These are phyloP conservation scores for Globisporangium takayamanum DNA, from an alignment of 352 stramenopile species.

Conservation along the genomic window DNA sequence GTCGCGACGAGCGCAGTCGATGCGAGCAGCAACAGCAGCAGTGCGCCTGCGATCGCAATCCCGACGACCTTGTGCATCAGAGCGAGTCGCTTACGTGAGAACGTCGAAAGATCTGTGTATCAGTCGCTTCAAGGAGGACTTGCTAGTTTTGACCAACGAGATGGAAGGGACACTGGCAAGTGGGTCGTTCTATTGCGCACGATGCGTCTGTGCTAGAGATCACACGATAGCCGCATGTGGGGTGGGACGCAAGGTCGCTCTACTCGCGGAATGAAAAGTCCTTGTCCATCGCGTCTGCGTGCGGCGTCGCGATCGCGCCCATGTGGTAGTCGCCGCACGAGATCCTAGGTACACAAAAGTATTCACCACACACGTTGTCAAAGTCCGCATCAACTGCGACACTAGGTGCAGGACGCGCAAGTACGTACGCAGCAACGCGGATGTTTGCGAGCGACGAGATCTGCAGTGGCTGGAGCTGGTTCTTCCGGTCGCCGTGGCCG, in stretches of 20 bases:
- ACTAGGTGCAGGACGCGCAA: not conserved
- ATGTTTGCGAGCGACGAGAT: constrained; percentile 54
- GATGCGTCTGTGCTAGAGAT: not conserved
- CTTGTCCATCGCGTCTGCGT: constrained; percentile 62
- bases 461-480: constrained; percentile 82
- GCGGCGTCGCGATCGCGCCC: constrained; percentile 68
- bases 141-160: no score
- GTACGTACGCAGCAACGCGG: constrained; percentile 49
- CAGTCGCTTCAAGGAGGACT: no score
- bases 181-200: not conserved
- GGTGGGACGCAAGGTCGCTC: not conserved
- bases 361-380: not conserved
- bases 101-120: not conserved
- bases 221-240: not conserved
- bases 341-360: constrained; percentile 27
- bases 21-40: not conserved
- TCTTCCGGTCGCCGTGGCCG: constrained; percentile 85
- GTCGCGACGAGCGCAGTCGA: not conserved
- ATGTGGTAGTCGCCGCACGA: constrained; percentile 87
- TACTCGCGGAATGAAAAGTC: constrained; percentile 79
- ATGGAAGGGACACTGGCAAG: no score
- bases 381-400: not conserved
- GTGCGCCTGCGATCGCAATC: not conserved
- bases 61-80: not conserved
- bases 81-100: not conserved